Evolutionary conservation across 768 basidiomycete genomes (phyloP), one percentile per base, ranked within the genome.

Genomic region (Russula emetica): DNA sequence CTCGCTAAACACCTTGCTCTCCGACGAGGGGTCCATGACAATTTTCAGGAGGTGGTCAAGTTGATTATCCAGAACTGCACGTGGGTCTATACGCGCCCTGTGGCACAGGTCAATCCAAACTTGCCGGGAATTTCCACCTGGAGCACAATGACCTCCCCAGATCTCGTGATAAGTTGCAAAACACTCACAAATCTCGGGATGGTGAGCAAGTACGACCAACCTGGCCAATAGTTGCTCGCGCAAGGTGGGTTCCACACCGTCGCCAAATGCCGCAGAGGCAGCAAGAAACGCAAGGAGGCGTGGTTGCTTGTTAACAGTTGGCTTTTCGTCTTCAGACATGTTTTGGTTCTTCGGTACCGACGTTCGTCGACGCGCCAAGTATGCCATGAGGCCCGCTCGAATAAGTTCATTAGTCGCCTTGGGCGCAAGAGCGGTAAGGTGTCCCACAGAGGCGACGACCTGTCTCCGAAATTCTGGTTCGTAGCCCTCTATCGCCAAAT

Each of bases 41-140:
- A 51, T 36, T 20, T 30, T 24, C 63, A 91, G 68, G 14, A 88
- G 72, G 9, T 72, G 73, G 61, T 85, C 81, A 1, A 84, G 50
- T 62, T 83, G 77, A 26, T 74, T 76, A 9, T 76, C 77, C 5
- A 89, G 78, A 7, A 90, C 73, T 16, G 82, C 80, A 24, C 78
- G 77, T 2, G 94, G 94, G 70, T 96, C 91, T 5, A 81, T 70
- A 2, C 77, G 72, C 0, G 88, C 85, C 62, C 80, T 82, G 68
- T 90, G 91, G 60, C 88, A 90, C 5, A 91, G 67, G 60, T 92
- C 90, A 63, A 95, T 88, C 94, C 94, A 97, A 1, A 70, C 70
- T 67, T 84, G 85, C 20, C 84, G 80, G 10, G 81, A 79, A 18
- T 77, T 73, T 24, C 77, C 79, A 66, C 78, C 83, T 83, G 60